Base-by-base conservation (phyloP, 139 green algal genomes). In the Picochlorum sp. region DNA sequence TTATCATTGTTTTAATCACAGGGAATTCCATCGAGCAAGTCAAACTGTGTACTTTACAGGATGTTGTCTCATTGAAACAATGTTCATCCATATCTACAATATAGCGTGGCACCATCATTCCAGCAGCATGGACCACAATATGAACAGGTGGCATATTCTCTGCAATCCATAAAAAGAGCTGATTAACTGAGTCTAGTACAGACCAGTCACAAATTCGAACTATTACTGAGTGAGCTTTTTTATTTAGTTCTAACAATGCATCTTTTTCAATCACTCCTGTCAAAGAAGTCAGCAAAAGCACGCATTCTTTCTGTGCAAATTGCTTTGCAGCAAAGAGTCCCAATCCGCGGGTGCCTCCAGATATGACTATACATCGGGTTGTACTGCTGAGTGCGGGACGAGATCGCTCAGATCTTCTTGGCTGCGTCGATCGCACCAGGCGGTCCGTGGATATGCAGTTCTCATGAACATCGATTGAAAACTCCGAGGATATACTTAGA, bases 281-380 rank as follows among this genome's bases (percentile, higher is more conserved):
- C 15, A 66, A 54, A 2, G 65, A 75, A 2, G 60, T 60, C 8
- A 81, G 41, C 11, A 81, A 60, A 37, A 74, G 14, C n/a, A 28
- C 45, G 4, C 16, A 5, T 30, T 9, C 13, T 16, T 21, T 49
- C 2, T n/a, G 6, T 26, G n/a, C 28, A 18, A 65, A 31, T 15
- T 67, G 30, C 7, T 49, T 59, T 26, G 55, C 66, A n/a, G 31
- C 58, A 11, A 65, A 20, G 51, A 74, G 23, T 14, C 74, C 74
- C 26, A 81, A 51, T 18, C 75, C 75, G 16, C 56, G 58, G 2
- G 57, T 70, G 15, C 71, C 75, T n/a, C 75, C 74, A 24, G 64
- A 65, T 4, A 80, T 20, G 10, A 81, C 34, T 41, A 41, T 6
- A 41, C 34, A 41, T 41, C 34, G 34, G 8, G 34, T 14, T 41